Conservation (phyloP, 2,329 filamentous ascomycete species). For the Sporothrix protearum region DNA sequence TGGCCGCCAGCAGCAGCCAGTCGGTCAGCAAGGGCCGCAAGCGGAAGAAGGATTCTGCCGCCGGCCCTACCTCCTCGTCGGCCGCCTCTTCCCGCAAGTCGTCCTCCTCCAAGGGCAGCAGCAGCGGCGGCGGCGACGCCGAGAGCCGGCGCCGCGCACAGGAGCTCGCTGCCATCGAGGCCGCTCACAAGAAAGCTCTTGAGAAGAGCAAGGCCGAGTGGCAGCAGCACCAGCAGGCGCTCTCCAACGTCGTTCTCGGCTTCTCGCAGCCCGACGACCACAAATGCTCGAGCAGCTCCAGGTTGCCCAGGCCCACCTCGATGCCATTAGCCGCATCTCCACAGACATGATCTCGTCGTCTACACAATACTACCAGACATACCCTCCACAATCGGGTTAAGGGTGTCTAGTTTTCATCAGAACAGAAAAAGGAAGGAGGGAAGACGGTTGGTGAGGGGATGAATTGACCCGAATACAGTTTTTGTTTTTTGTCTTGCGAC, state of each 20-base stretch:
- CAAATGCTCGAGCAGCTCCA: conserved; percentile 53
- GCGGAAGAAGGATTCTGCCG: conserved; percentile 52
- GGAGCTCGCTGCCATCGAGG: conserved; percentile 34
- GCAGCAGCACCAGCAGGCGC: conserved; percentile 60
- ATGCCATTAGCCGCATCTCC: conserved; percentile 52
- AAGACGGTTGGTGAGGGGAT: not conserved
- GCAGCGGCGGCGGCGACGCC: conserved; percentile 31
- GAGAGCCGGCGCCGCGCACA: conserved; percentile 15
- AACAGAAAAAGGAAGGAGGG: not conserved
- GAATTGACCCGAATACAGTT: not conserved
- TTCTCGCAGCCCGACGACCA: conserved; percentile 50
- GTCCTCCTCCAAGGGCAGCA: conserved; percentile 28
- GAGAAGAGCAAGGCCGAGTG: conserved; percentile 50
- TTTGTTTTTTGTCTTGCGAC: not conserved
- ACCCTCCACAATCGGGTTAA: not conserved
- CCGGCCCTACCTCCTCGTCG: conserved; percentile 35
- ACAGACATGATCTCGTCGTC: conserved; percentile 20
- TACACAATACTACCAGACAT: not conserved
- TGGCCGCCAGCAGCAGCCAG: conserved; percentile 30
- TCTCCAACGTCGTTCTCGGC: conserved; percentile 56
- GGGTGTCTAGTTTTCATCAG: not conserved
- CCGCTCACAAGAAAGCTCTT: conserved; percentile 32
- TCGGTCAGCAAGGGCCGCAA: conserved; percentile 51
- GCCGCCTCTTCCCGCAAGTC: conserved; percentile 31
- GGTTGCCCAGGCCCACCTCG: conserved; percentile 49